These are phyloP conservation scores for Babesia sp. DNA, from an alignment of 169 alveolate species.

Conservation along the genomic window DNA sequence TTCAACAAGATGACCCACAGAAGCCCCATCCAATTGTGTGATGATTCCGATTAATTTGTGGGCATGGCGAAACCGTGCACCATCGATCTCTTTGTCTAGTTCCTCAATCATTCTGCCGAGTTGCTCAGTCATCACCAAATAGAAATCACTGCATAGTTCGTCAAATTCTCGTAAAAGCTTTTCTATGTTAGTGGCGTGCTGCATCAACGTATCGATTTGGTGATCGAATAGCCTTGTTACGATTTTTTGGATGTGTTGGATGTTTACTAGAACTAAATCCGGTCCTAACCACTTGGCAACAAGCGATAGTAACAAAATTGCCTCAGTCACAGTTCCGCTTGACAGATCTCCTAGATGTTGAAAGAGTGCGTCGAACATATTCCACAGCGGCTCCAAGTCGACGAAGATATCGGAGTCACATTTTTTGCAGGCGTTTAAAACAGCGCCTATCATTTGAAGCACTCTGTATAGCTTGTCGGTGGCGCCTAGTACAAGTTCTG, in stretches of 20 bases:
- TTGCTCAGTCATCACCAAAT: neutral
- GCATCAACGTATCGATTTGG: neutral
- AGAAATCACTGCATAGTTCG: conserved; percentile 21
- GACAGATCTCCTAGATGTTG: neutral
- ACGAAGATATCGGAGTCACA: neutral
- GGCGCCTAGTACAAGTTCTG: conserved; percentile 25
- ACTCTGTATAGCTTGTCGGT: neutral
- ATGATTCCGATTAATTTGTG: conserved; percentile 1
- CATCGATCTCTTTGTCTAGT: neutral
- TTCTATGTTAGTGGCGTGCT: neutral
- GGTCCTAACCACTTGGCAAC: conserved; percentile 21
- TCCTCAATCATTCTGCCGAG: neutral
- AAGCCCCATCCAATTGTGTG: neutral
- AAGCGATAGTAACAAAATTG: neutral
- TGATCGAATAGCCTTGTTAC: neutral
- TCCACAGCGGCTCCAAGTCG: conserved; percentile 34
- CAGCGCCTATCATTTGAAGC: conserved; percentile 2
- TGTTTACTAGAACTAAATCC: conserved; percentile 17
- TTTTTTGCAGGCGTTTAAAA: neutral
- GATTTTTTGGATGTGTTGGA: neutral
- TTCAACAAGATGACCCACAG: conserved; percentile 16
- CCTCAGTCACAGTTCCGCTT: neutral
- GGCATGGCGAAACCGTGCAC: neutral
- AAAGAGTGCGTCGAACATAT: conserved; percentile 11
- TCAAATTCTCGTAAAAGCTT: neutral